A percentile compares a stretch with the other conserved stretches of the same genome.
Conservation (phyloP, 495 filamentous ascomycete species). For the Xylaria longipes region DNA sequence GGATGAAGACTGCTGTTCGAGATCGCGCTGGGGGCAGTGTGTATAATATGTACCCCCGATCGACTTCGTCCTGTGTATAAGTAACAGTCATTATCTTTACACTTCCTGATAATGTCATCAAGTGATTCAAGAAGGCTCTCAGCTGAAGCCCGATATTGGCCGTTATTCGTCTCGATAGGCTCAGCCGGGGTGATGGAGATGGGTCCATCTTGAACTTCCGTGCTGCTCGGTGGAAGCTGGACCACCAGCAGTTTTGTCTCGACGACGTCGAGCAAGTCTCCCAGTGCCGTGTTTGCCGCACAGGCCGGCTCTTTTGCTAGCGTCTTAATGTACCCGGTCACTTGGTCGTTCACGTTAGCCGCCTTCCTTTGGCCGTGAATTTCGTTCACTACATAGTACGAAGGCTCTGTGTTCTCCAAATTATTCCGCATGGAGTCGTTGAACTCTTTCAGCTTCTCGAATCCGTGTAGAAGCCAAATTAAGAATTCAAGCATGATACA, state of each 20-base stretch:
- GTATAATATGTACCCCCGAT: background rate
- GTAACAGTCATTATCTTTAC: background rate
- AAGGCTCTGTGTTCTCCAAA: background rate
- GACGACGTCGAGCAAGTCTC: constrained; percentile 34
- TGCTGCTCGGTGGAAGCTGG: constrained; percentile 18
- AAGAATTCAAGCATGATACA: constrained; percentile 46
- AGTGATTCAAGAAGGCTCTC: background rate
- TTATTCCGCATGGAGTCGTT: constrained; percentile 20
- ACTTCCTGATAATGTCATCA: background rate
- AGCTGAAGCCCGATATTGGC: background rate
- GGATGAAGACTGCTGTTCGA: background rate
- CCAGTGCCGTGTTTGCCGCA: constrained; percentile 24
- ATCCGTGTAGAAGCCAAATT: constrained; percentile 47
- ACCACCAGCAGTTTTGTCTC: constrained; percentile 36
- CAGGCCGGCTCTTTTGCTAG: constrained; percentile 22
- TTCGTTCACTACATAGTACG: constrained; percentile 10
- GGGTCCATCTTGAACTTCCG: background rate
- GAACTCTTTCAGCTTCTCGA: constrained; percentile 29
- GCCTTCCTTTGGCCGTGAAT: background rate
- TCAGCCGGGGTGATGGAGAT: background rate
- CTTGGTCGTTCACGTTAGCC: constrained; percentile 24
- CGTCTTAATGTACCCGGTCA: background rate
- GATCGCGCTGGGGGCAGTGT: background rate
- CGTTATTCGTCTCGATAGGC: background rate
- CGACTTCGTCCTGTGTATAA: background rate